A percentile compares a stretch with the other conserved stretches of the same genome.
Conservation (phyloP, 257 asterid species). For the Schizonepeta tenuifolia region DNA sequence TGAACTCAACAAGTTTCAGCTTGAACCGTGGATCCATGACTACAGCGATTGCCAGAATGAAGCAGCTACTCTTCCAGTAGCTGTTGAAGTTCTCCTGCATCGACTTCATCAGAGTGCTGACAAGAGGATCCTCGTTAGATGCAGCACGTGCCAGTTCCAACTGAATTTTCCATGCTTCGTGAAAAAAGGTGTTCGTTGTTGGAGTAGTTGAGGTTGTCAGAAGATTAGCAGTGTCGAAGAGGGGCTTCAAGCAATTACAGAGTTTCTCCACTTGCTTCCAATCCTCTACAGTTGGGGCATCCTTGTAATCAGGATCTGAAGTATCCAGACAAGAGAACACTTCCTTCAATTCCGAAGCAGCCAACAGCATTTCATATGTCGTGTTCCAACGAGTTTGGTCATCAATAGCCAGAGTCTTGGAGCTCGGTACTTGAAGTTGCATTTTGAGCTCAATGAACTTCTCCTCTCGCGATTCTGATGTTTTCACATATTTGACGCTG, state of each 20-base stretch:
- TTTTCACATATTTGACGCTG: constrained; percentile 85
- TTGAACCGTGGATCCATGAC: constrained; percentile 98
- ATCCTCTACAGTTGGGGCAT: constrained; percentile 62
- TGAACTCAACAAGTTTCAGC: constrained; percentile 88
- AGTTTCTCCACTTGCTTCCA: constrained; percentile 82
- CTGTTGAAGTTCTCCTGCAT: constrained; percentile 82
- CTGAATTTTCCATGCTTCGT: constrained; percentile 97
- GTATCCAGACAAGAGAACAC: constrained; percentile 86
- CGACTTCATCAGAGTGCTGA: constrained; percentile 56
- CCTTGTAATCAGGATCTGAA: constrained; percentile 75
- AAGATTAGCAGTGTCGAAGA: constrained; percentile 78
- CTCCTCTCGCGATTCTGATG: constrained; percentile 83
- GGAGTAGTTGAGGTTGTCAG: constrained; percentile 57
- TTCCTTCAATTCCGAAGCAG: constrained; percentile 84
- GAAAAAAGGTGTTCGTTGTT: constrained; percentile 84
- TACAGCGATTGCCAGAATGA: constrained; percentile 81
- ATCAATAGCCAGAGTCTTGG: constrained; percentile 70
- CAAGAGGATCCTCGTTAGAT: constrained; percentile 64
- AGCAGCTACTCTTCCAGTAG: constrained; percentile 85
- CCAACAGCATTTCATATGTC: constrained; percentile 82
- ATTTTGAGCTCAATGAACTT: constrained; percentile 78
- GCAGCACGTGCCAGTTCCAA: constrained; percentile 79
- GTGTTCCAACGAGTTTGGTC: constrained; percentile 89
- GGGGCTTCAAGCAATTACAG: constrained; percentile 64
- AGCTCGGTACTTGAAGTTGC: constrained; percentile 91